A percentile compares a stretch with the other conserved stretches of the same genome.
Evolutionary conservation across 306 rosid species (phyloP).

Genomic region (Senna siamea): DNA sequence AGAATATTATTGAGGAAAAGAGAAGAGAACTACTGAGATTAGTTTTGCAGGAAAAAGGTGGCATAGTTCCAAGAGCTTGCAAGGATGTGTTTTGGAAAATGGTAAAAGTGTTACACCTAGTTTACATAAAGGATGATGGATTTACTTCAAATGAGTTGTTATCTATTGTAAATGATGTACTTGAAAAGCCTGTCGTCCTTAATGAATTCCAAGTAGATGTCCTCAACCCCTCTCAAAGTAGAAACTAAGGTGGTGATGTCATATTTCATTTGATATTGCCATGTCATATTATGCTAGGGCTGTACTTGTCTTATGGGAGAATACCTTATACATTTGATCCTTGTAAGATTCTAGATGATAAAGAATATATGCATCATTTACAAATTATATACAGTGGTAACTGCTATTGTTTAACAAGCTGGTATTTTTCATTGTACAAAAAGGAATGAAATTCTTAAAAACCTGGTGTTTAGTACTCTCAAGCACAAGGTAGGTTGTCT

Average conservation of each 20-base stretch:
- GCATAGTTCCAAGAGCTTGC: conserved; percentile 77
- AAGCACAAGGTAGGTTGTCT: no score
- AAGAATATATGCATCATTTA: not conserved
- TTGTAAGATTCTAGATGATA: not conserved
- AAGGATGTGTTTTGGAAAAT: conserved; percentile 88
- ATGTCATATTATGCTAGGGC: conserved; percentile 7
- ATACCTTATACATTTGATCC: not conserved
- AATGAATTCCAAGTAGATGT: conserved; percentile 33
- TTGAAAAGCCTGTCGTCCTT: conserved; percentile 60
- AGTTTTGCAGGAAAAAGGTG: conserved; percentile 64
- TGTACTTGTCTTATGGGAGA: conserved; percentile 12
- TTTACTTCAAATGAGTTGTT: conserved; percentile 64
- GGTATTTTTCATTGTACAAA: not conserved
- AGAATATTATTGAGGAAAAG: conserved; percentile 38
- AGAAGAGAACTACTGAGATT: conserved; percentile 68
- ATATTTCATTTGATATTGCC: not conserved
- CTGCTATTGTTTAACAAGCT: not conserved
- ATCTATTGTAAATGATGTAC: conserved; percentile 51
- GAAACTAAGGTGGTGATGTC: conserved; percentile 17
- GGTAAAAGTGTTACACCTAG: conserved; percentile 60
- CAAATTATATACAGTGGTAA: not conserved
- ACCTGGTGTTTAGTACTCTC: no score
- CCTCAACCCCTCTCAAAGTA: conserved; percentile 5
- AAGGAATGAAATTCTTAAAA: not conserved
- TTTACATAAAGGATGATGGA: conserved; percentile 82